phyloP scores from a whole-genome alignment of 371 early-diverging fungal species.

The Rhizopus sp. region DNA sequence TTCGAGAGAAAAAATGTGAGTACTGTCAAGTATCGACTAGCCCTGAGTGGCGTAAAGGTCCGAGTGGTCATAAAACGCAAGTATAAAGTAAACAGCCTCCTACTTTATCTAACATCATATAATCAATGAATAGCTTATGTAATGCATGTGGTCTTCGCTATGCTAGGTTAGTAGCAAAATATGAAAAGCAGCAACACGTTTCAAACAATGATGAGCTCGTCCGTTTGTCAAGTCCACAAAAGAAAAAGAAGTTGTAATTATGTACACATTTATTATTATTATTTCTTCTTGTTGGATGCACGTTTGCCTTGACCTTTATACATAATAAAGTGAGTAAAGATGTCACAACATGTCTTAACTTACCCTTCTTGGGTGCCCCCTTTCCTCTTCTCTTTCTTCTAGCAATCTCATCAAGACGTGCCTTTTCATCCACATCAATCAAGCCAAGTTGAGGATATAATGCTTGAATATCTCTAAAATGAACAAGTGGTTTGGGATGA shows the following conservation, averaged over 20 bases:
- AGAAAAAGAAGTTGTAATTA: constrained; percentile 4
- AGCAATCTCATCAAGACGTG: constrained; percentile 70
- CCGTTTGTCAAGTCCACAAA: not conserved
- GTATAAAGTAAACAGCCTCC: not conserved
- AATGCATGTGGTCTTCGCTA: constrained; percentile 82
- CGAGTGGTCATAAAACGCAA: constrained; percentile 76
- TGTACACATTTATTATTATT: constrained; percentile 22
- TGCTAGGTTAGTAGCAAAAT: constrained; percentile 66
- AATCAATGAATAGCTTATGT: constrained; percentile 53
- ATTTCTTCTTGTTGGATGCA: constrained; percentile 64
- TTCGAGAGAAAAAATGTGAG: constrained; percentile 23
- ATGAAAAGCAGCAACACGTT: constrained; percentile 13
- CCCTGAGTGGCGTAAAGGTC: constrained; percentile 75
- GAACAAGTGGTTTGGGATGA: constrained; percentile 63
- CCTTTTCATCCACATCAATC: constrained; percentile 66
- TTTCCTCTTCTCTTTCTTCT: constrained; percentile 76
- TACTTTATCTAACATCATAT: not conserved
- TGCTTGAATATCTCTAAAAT: constrained; percentile 62
- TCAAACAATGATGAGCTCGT: not conserved
- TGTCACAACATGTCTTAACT: constrained; percentile 1
- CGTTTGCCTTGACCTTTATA: constrained; percentile 62
- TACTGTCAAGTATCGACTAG: constrained; percentile 29
- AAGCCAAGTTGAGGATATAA: constrained; percentile 62
- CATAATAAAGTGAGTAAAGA: constrained; percentile 4
- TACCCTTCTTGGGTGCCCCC: constrained; percentile 85